These are phyloP conservation scores for Cladophialophora yegresii DNA, from an alignment of 2,329 filamentous ascomycete genomes.

Conservation along the genomic window DNA sequence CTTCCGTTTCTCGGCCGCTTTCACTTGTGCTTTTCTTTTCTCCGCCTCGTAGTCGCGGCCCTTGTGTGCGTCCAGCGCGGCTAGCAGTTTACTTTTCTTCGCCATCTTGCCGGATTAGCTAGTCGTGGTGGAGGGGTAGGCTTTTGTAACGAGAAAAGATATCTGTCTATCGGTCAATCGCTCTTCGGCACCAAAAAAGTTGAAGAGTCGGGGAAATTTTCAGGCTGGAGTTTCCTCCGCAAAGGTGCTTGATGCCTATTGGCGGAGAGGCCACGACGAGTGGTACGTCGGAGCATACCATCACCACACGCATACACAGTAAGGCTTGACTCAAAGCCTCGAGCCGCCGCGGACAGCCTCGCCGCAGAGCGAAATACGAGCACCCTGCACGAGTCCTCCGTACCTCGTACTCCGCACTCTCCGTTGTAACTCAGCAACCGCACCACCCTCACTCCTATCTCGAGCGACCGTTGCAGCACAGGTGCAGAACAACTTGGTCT, in stretches of 20 bases:
- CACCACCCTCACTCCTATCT: neutral
- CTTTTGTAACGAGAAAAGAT: neutral
- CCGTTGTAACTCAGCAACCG: neutral
- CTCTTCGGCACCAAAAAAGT: neutral
- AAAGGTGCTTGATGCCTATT: neutral
- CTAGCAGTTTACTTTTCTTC: slow-evolving; percentile 60
- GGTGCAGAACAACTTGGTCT: neutral
- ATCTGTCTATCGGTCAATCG: neutral
- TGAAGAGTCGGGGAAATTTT: slow-evolving; percentile 6
- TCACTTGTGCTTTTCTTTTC: slow-evolving; percentile 69
- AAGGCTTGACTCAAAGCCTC: neutral
- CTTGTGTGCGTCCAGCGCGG: slow-evolving; percentile 60
- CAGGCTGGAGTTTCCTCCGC: neutral
- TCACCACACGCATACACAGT: no score
- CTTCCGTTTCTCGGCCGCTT: slow-evolving; percentile 52
- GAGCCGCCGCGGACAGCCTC: no score
- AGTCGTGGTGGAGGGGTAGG: neutral
- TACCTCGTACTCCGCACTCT: neutral
- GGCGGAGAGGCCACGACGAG: neutral
- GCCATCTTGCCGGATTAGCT: slow-evolving; percentile 43
- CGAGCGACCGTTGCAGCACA: neutral
- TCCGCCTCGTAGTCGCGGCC: slow-evolving; percentile 72
- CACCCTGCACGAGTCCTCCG: no score
- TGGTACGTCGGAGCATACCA: neutral
- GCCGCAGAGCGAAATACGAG: neutral